Percentiles rank a stretch among this genome's conserved stretches.
Conservation (phyloP, 2,329 filamentous ascomycete species). For the Myriosclerotinia scirpicola region DNA sequence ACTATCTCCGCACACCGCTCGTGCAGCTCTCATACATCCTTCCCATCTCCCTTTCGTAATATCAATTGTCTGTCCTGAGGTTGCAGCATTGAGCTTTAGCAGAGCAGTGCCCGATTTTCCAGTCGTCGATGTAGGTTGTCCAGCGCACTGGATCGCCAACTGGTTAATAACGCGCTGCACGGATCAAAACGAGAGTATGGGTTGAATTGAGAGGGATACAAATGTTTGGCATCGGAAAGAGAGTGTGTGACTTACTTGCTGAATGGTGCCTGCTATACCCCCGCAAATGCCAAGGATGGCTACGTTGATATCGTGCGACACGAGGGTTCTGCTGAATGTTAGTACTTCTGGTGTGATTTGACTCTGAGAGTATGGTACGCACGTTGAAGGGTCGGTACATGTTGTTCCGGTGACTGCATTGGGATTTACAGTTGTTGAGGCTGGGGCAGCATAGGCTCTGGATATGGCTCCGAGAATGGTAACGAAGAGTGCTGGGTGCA, state of each 20-base stretch:
- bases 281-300: slow-evolving; percentile 50
- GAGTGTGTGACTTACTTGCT: slow-evolving; percentile 24
- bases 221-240: not conserved
- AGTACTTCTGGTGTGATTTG: slow-evolving; percentile 1
- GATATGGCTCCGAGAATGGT: slow-evolving; percentile 9
- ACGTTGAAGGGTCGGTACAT: slow-evolving; percentile 40
- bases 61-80: slow-evolving; percentile 50
- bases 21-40: slow-evolving; percentile 53
- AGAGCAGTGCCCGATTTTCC: slow-evolving; percentile 50
- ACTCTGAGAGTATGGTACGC: slow-evolving; percentile 21
- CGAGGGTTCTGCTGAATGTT: slow-evolving; percentile 26
- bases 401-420: slow-evolving; percentile 40
- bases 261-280: slow-evolving; percentile 48
- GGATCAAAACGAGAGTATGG: not conserved
- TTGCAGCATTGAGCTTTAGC: slow-evolving; percentile 49
- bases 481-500: not conserved
- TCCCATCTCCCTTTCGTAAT: slow-evolving; percentile 55
- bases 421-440: slow-evolving; percentile 34
- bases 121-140: slow-evolving; percentile 46
- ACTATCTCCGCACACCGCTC: slow-evolving; percentile 32
- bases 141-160: slow-evolving; percentile 45
- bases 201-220: not conserved
- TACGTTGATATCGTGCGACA: slow-evolving; percentile 49
- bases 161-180: not conserved
- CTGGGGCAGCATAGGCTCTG: slow-evolving; percentile 5